Percentiles rank a stretch among this genome's conserved stretches.
Evolutionary conservation across 2,329 filamentous ascomycete genomes (phyloP).

Genomic region (Ophiostoma sp.): DNA sequence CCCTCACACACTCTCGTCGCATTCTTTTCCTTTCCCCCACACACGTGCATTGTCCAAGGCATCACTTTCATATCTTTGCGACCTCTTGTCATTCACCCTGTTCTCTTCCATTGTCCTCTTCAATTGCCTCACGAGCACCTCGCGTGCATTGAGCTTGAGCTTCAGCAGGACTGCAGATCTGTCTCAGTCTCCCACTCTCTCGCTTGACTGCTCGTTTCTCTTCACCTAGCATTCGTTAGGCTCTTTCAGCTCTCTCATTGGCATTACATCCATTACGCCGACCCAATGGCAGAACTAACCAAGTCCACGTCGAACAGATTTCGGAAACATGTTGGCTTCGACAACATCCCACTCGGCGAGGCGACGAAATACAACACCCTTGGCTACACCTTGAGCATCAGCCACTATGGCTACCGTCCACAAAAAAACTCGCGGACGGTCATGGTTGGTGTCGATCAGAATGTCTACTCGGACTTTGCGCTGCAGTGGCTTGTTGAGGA

Average conservation of each 20-base stretch:
- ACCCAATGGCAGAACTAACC: conserved; percentile 5
- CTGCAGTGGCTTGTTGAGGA: conserved; percentile 89
- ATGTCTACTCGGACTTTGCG: conserved; percentile 86
- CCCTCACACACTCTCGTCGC: neutral
- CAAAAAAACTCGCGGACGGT: conserved; percentile 79
- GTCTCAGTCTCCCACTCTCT: neutral
- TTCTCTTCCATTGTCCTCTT: neutral
- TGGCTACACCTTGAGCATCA: conserved; percentile 76
- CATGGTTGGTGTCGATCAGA: conserved; percentile 84
- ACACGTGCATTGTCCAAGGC: no score
- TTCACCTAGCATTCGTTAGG: neutral
- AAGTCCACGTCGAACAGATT: conserved; percentile 46
- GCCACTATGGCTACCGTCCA: conserved; percentile 79
- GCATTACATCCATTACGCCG: neutral
- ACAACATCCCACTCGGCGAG: conserved; percentile 54
- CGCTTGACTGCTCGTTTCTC: no score
- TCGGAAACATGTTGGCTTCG: conserved; percentile 55
- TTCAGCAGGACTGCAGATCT: neutral
- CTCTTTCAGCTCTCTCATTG: neutral
- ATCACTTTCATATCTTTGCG: neutral
- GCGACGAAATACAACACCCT: conserved; percentile 54
- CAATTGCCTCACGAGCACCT: conserved; percentile 1
- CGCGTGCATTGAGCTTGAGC: neutral
- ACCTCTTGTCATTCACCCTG: neutral
- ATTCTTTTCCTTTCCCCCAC: neutral